A percentile compares a stretch with the other conserved stretches of the same genome.
phyloP scores from a whole-genome alignment of 2,329 filamentous ascomycete genomes.

The Tolypocladium capitatum region DNA sequence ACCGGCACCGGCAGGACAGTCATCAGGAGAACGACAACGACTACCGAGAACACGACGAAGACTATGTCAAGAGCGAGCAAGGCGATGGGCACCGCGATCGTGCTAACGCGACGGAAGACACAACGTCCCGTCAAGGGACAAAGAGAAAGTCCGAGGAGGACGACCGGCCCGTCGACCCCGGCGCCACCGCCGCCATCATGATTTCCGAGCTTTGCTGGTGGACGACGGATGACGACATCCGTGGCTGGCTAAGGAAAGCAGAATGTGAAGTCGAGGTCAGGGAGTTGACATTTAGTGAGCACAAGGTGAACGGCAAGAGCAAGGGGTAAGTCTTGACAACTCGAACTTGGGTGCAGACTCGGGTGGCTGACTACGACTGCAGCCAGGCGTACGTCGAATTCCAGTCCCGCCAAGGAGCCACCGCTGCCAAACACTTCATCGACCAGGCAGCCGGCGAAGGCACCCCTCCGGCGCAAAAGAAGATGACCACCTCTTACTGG shows the following conservation, averaged over 20 bases:
- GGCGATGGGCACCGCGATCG: slow-evolving; percentile 11
- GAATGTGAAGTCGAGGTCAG: slow-evolving; percentile 72
- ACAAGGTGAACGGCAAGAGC: slow-evolving; percentile 98
- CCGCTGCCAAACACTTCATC: slow-evolving; percentile 70
- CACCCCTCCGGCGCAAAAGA: slow-evolving; percentile 47
- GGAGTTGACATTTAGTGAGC: slow-evolving; percentile 93
- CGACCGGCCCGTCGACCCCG: slow-evolving; percentile 43
- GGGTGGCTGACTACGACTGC: neutral
- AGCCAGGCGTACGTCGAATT: slow-evolving; percentile 79
- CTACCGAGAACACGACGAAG: slow-evolving; percentile 21
- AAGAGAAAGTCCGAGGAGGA: slow-evolving; percentile 50
- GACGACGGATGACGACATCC: slow-evolving; percentile 90
- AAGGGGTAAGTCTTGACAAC: slow-evolving; percentile 58
- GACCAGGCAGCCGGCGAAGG: slow-evolving; percentile 47
- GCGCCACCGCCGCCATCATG: slow-evolving; percentile 58
- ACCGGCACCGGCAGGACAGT: slow-evolving; percentile 15
- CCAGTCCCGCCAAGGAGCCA: slow-evolving; percentile 67
- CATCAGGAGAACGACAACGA: slow-evolving; percentile 26
- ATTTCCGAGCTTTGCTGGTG: slow-evolving; percentile 93
- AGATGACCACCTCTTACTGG: slow-evolving; percentile 61
- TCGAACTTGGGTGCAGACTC: neutral
- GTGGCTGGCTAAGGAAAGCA: slow-evolving; percentile 72
- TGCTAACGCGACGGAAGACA: slow-evolving; percentile 10
- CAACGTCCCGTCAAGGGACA: slow-evolving; percentile 29
- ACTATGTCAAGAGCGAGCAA: slow-evolving; percentile 21